phyloP scores from a whole-genome alignment of 2,329 filamentous ascomycete genomes.

The Trichoderma sp. region DNA sequence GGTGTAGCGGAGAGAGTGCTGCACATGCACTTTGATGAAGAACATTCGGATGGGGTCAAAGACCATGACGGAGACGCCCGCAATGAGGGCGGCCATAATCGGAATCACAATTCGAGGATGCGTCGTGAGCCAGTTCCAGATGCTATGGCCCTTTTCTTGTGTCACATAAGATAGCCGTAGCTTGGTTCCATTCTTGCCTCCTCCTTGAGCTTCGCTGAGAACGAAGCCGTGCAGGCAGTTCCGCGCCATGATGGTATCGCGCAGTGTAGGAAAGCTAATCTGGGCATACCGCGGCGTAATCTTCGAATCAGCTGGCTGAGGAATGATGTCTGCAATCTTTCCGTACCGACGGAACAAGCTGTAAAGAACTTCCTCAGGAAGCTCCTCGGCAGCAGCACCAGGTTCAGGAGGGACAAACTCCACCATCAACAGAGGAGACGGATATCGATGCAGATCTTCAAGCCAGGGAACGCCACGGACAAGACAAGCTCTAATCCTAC shows the following conservation, averaged over 20 bases:
- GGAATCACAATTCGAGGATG: conserved; percentile 90
- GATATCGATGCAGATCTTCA: conserved; percentile 83
- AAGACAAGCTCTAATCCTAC: conserved; percentile 64
- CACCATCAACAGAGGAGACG: conserved; percentile 70
- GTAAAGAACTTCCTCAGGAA: conserved; percentile 85
- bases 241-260: conserved; percentile 80
- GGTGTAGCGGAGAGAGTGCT: conserved; percentile 68
- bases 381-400: conserved; percentile 68
- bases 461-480: conserved; percentile 89
- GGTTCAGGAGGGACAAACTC: conserved; percentile 77
- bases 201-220: conserved; percentile 65
- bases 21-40: conserved; percentile 86
- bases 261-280: conserved; percentile 69
- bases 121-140: conserved; percentile 81
- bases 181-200: conserved; percentile 71
- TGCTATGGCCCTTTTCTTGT: conserved; percentile 70
- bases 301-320: conserved; percentile 84
- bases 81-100: conserved; percentile 72
- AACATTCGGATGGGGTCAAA: conserved; percentile 95
- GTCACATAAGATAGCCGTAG: conserved; percentile 82
- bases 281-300: conserved; percentile 74
- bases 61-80: conserved; percentile 77
- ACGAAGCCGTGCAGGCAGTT: conserved; percentile 88
- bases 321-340: conserved; percentile 80
- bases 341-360: conserved; percentile 85